Base-by-base conservation (phyloP, 2,329 filamentous ascomycete genomes). In the Tricladium varicosporioides region DNA sequence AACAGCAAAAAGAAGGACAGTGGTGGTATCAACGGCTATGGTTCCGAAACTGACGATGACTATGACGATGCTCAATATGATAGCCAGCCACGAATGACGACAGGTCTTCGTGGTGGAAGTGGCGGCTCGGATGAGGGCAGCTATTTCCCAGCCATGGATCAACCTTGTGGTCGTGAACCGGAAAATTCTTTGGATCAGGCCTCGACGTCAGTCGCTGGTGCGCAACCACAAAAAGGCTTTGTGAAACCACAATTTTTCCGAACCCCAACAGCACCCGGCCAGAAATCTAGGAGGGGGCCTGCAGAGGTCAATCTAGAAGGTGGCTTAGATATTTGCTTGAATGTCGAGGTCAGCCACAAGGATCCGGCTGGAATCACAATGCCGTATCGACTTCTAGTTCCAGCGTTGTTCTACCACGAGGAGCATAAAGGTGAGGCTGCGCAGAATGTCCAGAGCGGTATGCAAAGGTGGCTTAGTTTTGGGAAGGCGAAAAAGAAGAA, bases 331-430 rank as follows among this genome's bases (percentile, higher is more conserved):
- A 87, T 99, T 36, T 89, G 85, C 51, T 74, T 99, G 45, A 96
- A 97, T 66, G 85, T 96, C 60, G 94, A 99, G 74, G 85, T 97
- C 60, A 92, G 88, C 66, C 83, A 89, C 46, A 85, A 84, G 61
- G 92, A 99, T 66, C 93, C 94, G 0, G 82, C 89, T 0, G 95
- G 94, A 13, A 91, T 91, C 62, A 99, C 94, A 0, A 83, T 85
- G 51, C 91, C 92, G 8, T 99, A 99, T 71, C 81, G 91, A 42
- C 75, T 99, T 5, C 80, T 97, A 1, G 87, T 99, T 5, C 94
- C 95, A 10, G 84, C 85, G 53, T 76, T 99, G 51, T 81, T 80
- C 73, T 86, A 86, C 54, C 64, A 69, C 16, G 67, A 69, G 42
- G 55, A 51, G 13, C 15, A 22, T 32, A 42, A 57, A 15, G 56